Evolutionary conservation across 306 rosid genomes (phyloP), one percentile per base, ranked within the genome.

Genomic region (Malus orientalis): DNA sequence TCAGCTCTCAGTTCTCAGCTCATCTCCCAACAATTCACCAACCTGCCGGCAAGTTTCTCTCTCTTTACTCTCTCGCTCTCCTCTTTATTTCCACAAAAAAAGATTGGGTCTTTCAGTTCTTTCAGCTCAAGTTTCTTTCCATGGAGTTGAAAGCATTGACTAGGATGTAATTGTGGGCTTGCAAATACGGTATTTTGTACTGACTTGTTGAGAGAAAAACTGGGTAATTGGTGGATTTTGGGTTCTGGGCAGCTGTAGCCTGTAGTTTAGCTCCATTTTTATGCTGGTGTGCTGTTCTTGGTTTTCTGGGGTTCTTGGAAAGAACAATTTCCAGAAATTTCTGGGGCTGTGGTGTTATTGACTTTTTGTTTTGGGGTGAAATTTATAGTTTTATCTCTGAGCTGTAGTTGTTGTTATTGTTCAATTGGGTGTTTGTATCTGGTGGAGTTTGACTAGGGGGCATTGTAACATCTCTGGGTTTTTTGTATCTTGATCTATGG

Each of bases 251-350:
- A 81, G 76, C 82, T 62, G 82, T 84, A 70, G 81, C 65, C 82
- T 62, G 82, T 85, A 70, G 81, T 68, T 87, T 84, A 82, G 85
- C 84, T 79, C 68, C 80, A 74, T 85, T 93, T 83, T 47, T 87
- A 87, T 69, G 81, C 84, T 7, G 85, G 77, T 74, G 78, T 83
- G 32, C 82, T 80, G 73, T 81, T 89, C 83, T 78, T 88, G 79
- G 80, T 81, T 83, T 86, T 86, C 54, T 85, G 82, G 93, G 87
- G 82, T 51, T 1, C 25, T 7, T 68, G 44, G 27, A n/a, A 42
- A 44, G 42, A 23, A 11, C 27, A 60, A 27, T 74, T 60, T 16
- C 20, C 16, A 42, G 45, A 7, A 74, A 38, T 36, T 73, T 54
- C 16, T 71, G 55, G 57, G 33, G 74, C 64, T 67, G 30, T 71